phyloP scores from a whole-genome alignment of 805 yeast species.

The Blastobotrys chiropterorum region DNA sequence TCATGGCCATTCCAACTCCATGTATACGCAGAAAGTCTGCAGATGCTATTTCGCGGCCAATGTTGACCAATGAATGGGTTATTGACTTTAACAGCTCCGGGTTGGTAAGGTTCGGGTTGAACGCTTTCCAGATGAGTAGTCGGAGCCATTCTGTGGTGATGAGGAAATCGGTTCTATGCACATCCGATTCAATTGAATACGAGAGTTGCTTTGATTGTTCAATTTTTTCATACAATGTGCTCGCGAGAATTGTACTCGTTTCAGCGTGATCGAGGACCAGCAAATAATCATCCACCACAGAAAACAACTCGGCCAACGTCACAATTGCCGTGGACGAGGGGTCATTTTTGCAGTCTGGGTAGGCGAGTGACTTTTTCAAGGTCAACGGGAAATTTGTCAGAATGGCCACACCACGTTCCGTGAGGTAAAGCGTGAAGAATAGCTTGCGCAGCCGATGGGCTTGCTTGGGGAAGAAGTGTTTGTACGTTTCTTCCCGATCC shows the following conservation, averaged over 20 bases:
- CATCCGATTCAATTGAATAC: slow-evolving; percentile 2
- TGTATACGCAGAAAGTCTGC: slow-evolving; percentile 10
- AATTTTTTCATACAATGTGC: slow-evolving; percentile 1
- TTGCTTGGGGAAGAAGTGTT: not conserved
- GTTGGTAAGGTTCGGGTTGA: not conserved
- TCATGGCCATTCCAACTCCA: slow-evolving; percentile 17
- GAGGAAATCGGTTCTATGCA: slow-evolving; percentile 14
- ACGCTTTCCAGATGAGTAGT: slow-evolving; percentile 5
- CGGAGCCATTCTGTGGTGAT: slow-evolving; percentile 14
- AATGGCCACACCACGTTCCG: slow-evolving; percentile 14
- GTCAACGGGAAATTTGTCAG: slow-evolving; percentile 13
- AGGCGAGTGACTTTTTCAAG: slow-evolving; percentile 7
- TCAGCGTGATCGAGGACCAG: slow-evolving; percentile 2
- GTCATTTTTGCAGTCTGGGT: slow-evolving; percentile 6
- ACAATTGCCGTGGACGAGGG: slow-evolving; percentile 7
- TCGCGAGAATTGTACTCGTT: not conserved
- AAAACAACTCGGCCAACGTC: slow-evolving; percentile 11
- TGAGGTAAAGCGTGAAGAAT: slow-evolving; percentile 10
- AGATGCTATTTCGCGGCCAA: slow-evolving; percentile 7
- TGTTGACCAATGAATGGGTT: slow-evolving; percentile 6
- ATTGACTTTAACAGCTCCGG: slow-evolving; percentile 1
- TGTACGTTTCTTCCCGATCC: slow-evolving; percentile 10
- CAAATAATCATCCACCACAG: slow-evolving; percentile 11
- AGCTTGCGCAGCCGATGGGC: slow-evolving; percentile 8
- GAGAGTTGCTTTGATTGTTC: not conserved